Evolutionary conservation across 2,329 filamentous ascomycete genomes (phyloP).

Genomic region (Paecilomyces dactylethromorphus): DNA sequence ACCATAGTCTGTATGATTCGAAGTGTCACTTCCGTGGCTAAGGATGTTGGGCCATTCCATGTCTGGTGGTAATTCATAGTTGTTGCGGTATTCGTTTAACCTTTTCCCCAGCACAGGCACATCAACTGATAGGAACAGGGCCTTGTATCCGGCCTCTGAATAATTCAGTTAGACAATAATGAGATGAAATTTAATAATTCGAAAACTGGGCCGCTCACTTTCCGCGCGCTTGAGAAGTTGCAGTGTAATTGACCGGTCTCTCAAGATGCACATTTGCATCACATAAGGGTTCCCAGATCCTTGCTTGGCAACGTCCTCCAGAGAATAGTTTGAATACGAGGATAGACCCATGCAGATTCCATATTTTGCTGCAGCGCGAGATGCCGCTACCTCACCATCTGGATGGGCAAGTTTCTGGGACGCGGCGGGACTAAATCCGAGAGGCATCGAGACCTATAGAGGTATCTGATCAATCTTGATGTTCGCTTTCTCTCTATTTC

Average conservation of each 20-base stretch:
- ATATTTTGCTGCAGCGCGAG: conserved; percentile 37
- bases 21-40: conserved; percentile 15
- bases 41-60: conserved; percentile 41
- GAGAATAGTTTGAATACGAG: conserved; percentile 38
- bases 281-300: conserved; percentile 40
- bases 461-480: not conserved
- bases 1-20: conserved; percentile 22
- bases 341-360: conserved; percentile 30
- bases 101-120: conserved; percentile 48
- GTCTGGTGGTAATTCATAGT: conserved; percentile 33
- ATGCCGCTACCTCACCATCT: conserved; percentile 47
- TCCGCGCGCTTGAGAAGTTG: conserved; percentile 39
- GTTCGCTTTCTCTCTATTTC: not conserved
- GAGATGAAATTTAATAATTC: not conserved
- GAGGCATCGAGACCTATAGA: conserved; percentile 38
- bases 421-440: conserved; percentile 50
- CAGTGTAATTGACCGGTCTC: conserved; percentile 39
- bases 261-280: conserved; percentile 51
- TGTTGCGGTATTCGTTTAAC: conserved; percentile 40
- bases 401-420: conserved; percentile 48
- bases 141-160: conserved; percentile 44
- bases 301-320: conserved; percentile 42
- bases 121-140: conserved; percentile 51
- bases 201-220: conserved; percentile 20
- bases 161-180: not conserved